phyloP scores from a whole-genome alignment of 169 alveolate species.

The Eimeria falciformis region DNA sequence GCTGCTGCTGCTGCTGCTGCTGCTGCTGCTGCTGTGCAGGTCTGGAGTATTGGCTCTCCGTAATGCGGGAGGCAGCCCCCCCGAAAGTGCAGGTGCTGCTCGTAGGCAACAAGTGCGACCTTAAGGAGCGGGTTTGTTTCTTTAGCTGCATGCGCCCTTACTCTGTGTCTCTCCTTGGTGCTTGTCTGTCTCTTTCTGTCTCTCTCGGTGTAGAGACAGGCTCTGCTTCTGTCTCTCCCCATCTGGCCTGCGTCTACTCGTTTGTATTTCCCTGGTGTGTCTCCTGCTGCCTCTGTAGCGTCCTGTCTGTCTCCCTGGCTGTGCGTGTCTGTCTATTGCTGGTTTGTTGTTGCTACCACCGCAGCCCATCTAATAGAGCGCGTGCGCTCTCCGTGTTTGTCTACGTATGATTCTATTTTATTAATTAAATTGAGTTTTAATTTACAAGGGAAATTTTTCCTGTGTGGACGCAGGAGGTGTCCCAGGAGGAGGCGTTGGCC shows the following conservation, averaged over 20 bases:
- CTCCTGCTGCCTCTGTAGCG: background rate
- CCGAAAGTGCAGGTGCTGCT: constrained; percentile 14
- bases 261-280: too few relatives aligned
- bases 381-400: background rate
- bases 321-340: background rate
- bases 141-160: background rate
- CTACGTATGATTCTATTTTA: background rate
- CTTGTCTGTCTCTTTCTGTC: background rate
- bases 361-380: background rate
- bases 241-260: too few relatives aligned
- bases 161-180: background rate
- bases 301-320: background rate
- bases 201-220: background rate
- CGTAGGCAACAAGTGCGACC: constrained; percentile 66
- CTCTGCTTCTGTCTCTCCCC: too few relatives aligned
- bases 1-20: constrained; percentile 10
- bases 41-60: background rate
- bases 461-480: constrained; percentile 18
- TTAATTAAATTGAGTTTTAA: too few relatives aligned
- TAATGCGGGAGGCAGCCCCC: constrained; percentile 36
- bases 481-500: constrained; percentile 31
- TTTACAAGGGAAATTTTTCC: background rate
- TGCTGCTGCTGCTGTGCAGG: constrained; percentile 24
- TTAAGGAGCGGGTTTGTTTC: background rate
- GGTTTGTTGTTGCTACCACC: too few relatives aligned